Evolutionary conservation across 192 early-diverging fungal species (phyloP).

Genomic region (Coemansia guatemalensis): DNA sequence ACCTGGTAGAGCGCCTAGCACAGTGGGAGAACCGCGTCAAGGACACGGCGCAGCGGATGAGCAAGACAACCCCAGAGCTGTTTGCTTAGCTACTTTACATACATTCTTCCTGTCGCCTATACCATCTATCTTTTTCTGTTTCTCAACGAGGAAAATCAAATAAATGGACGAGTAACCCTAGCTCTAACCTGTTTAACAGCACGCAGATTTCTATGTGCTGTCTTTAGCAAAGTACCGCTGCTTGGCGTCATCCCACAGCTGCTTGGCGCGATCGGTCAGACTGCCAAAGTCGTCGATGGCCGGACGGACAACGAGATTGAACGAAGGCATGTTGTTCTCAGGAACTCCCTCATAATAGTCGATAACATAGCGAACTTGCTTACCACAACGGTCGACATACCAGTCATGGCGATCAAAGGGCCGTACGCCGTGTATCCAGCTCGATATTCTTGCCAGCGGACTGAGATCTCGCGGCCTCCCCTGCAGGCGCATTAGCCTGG

Average conservation of each 20-base stretch:
- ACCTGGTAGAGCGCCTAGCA: conserved; percentile 74
- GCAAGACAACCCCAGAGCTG: conserved; percentile 43
- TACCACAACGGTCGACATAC: conserved; percentile 88
- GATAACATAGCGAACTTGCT: conserved; percentile 91
- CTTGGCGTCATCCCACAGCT: conserved; percentile 55
- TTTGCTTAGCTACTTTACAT: conserved; percentile 14
- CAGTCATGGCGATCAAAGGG: conserved; percentile 99
- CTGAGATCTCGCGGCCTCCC: conserved; percentile 79
- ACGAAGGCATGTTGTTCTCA: conserved; percentile 75
- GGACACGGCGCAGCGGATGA: conserved; percentile 47
- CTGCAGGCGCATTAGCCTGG: conserved; percentile 77
- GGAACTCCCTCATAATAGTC: conserved; percentile 89
- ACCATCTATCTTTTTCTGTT: no score
- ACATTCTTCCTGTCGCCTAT: no score
- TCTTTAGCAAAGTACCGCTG: conserved; percentile 27
- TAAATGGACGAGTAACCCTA: no score
- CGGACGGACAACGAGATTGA: conserved; percentile 93
- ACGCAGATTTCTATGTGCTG: neutral
- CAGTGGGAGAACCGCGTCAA: conserved; percentile 87
- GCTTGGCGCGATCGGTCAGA: conserved; percentile 63
- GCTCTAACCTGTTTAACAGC: no score
- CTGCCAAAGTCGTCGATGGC: conserved; percentile 78
- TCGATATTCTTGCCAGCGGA: conserved; percentile 62
- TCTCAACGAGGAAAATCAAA: no score
- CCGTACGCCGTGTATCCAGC: conserved; percentile 64